Conservation (phyloP, 2,329 filamentous ascomycete species). For the Microascus cirrosus region DNA sequence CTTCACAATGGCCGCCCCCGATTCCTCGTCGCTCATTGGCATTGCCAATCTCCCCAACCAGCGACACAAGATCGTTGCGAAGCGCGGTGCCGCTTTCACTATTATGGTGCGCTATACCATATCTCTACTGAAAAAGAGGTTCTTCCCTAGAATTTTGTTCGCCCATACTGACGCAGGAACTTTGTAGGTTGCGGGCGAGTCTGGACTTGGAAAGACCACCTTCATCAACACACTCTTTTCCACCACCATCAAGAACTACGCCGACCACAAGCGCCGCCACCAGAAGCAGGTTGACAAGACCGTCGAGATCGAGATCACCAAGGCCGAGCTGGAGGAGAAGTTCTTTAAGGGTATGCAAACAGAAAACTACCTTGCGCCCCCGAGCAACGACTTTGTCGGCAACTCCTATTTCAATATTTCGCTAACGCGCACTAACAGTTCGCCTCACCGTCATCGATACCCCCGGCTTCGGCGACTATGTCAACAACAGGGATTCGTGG, state of each 20-base stretch:
- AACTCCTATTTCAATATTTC: slow-evolving; percentile 1
- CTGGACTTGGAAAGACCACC: slow-evolving; percentile 95
- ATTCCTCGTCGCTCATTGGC: slow-evolving; percentile 58
- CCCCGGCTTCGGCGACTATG: slow-evolving; percentile 97
- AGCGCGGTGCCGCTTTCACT: slow-evolving; percentile 93
- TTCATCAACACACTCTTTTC: slow-evolving; percentile 99
- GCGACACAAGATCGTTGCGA: slow-evolving; percentile 64
- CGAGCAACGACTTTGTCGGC: not conserved
- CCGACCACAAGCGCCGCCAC: slow-evolving; percentile 98
- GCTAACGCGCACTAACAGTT: slow-evolving; percentile 43
- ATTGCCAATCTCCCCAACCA: slow-evolving; percentile 67
- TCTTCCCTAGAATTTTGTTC: not conserved
- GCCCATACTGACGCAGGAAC: slow-evolving; percentile 5
- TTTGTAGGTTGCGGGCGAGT: slow-evolving; percentile 86
- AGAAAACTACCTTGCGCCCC: not conserved
- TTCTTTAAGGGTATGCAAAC: slow-evolving; percentile 87
- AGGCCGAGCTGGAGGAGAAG: slow-evolving; percentile 99
- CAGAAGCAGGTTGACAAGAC: slow-evolving; percentile 99
- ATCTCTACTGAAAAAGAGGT: not conserved
- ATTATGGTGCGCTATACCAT: slow-evolving; percentile 65
- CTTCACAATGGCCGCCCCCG: slow-evolving; percentile 41
- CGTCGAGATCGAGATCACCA: slow-evolving; percentile 99
- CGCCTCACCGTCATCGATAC: slow-evolving; percentile 98
- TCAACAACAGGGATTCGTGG: slow-evolving; percentile 99
- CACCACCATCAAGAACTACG: slow-evolving; percentile 99